Conservation (phyloP, 2,329 filamentous ascomycete species). For the Colletotrichum horii region DNA sequence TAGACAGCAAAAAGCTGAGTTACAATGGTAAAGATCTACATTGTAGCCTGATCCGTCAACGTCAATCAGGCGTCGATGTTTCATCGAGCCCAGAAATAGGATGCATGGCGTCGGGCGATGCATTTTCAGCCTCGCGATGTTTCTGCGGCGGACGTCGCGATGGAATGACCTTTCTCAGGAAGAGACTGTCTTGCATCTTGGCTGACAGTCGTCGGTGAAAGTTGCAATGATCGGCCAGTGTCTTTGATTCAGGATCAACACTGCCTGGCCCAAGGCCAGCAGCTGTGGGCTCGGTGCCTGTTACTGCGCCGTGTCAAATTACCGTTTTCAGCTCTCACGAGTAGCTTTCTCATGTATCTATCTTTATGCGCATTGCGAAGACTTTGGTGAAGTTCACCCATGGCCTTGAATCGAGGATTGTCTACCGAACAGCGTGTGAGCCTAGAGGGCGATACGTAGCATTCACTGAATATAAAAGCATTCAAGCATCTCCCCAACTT, state of each 20-base stretch:
- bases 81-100: not conserved
- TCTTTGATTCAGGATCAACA: not conserved
- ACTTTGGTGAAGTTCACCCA: not conserved
- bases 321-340: accelerated
- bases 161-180: not conserved
- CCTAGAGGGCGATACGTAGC: not conserved
- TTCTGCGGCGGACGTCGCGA: not conserved
- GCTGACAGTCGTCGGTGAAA: not conserved
- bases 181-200: not conserved
- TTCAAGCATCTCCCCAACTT: not conserved
- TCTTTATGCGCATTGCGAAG: not conserved
- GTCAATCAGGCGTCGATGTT: not conserved
- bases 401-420: accelerated
- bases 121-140: not conserved
- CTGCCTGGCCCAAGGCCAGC: not conserved
- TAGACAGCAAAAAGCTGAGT: not conserved
- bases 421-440: not conserved
- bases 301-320: not conserved
- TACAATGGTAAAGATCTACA: not conserved
- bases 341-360: not conserved
- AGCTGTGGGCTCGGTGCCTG: not conserved
- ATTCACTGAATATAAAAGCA: not conserved
- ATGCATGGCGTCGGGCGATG: not conserved
- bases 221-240: not conserved
- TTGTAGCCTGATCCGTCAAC: not conserved